phyloP scores from a whole-genome alignment of 257 asterid genomes.

The Ilex aquifolium region DNA sequence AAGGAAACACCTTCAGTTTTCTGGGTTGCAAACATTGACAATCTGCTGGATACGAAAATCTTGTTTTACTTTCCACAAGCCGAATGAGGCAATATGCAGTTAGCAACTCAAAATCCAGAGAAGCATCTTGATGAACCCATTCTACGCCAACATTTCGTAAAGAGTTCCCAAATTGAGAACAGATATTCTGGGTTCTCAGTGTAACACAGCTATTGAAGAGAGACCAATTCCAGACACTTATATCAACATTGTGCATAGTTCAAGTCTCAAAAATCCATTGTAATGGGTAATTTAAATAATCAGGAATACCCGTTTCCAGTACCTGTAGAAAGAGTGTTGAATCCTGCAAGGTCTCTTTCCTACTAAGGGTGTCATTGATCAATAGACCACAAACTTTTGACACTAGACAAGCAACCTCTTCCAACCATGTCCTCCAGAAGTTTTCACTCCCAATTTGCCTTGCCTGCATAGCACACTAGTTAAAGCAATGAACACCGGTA shows the following conservation, averaged over 20 bases:
- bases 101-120: too few relatives aligned
- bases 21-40: too few relatives aligned
- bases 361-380: constrained; percentile 30
- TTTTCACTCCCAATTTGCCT: constrained; percentile 48
- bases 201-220: too few relatives aligned
- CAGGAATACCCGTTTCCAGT: constrained; percentile 60
- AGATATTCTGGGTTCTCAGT: too few relatives aligned
- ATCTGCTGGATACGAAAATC: too few relatives aligned
- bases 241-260: neutral
- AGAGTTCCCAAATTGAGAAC: too few relatives aligned
- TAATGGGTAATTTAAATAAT: constrained; percentile 24
- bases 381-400: constrained; percentile 44
- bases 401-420: constrained; percentile 46
- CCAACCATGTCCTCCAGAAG: constrained; percentile 60
- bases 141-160: too few relatives aligned
- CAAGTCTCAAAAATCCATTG: constrained; percentile 19
- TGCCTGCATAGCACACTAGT: constrained; percentile 48
- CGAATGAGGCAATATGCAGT: too few relatives aligned
- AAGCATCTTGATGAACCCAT: too few relatives aligned
- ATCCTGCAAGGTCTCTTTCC: constrained; percentile 40
- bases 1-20: too few relatives aligned
- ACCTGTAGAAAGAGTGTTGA: constrained; percentile 41
- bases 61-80: too few relatives aligned
- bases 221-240: neutral
- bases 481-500: constrained; percentile 45